A percentile compares a stretch with the other conserved stretches of the same genome.
These are phyloP conservation scores for Fragilaria radians DNA, from an alignment of 108 stramenopile genomes.

Conservation along the genomic window DNA sequence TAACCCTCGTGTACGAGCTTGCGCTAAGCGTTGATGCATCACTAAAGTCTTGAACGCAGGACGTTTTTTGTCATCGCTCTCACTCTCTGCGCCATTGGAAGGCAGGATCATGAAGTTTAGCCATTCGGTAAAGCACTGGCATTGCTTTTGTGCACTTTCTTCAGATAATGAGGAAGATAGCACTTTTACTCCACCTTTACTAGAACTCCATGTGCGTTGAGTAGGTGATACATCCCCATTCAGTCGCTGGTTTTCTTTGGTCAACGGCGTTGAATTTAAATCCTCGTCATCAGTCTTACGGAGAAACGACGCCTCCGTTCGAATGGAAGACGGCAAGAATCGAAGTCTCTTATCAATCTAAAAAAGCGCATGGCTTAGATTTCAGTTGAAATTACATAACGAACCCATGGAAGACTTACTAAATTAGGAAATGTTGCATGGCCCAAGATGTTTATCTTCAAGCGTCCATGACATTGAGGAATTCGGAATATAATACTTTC, in stretches of 20 bases:
- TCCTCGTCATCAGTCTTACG: too few species aligned
- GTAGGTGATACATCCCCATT: not conserved
- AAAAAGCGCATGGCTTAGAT: too few species aligned
- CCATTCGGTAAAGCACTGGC: constrained; percentile 57
- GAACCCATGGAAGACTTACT: too few species aligned
- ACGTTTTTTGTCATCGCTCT: constrained; percentile 1
- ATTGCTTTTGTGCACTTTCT: constrained; percentile 75
- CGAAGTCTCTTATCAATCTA: too few species aligned
- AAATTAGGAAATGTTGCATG: constrained; percentile 1
- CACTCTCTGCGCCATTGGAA: constrained; percentile 32
- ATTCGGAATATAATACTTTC: constrained; percentile 17
- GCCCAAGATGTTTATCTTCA: constrained; percentile 11
- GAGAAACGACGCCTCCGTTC: too few species aligned
- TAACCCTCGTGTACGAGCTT: constrained; percentile 20
- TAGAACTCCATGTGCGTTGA: constrained; percentile 17
- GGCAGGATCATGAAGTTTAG: constrained; percentile 76
- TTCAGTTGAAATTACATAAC: too few species aligned
- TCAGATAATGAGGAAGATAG: too few species aligned
- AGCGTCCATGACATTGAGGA: constrained; percentile 5
- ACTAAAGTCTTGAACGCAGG: constrained; percentile 24
- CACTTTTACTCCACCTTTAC: constrained; percentile 9
- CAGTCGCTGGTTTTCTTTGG: constrained; percentile 1
- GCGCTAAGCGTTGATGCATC: constrained; percentile 35
- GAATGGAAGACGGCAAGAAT: too few species aligned
- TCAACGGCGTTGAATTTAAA: not conserved